A percentile compares a stretch with the other conserved stretches of the same genome.
Conservation (phyloP, 495 filamentous ascomycete genomes). For the Talaromyces stipitatus region DNA sequence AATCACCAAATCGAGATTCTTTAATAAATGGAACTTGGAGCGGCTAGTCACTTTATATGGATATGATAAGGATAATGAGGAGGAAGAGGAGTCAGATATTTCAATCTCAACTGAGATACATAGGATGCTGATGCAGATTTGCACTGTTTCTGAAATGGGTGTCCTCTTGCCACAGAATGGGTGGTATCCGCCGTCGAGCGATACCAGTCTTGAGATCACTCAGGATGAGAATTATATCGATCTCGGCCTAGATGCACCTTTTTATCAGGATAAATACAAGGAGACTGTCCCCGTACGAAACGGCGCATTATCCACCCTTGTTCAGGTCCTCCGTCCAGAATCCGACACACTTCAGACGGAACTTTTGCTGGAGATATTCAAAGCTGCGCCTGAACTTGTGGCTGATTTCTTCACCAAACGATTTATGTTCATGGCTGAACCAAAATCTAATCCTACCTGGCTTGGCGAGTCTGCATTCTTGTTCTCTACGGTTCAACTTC, state of each 20-base stretch:
- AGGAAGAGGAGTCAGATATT: constrained; percentile 27
- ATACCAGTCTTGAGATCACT: constrained; percentile 39
- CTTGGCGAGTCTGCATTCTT: constrained; percentile 85
- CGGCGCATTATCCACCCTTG: constrained; percentile 62
- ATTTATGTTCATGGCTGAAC: constrained; percentile 77
- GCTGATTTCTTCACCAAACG: constrained; percentile 77
- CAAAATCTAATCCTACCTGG: constrained; percentile 87
- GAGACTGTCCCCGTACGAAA: constrained; percentile 67
- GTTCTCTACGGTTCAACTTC: constrained; percentile 66
- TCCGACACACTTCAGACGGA: constrained; percentile 73
- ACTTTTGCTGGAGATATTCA: constrained; percentile 71
- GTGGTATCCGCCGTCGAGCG: constrained; percentile 63
- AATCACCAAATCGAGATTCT: constrained; percentile 61
- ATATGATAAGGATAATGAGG: constrained; percentile 41
- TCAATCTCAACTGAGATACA: constrained; percentile 56
- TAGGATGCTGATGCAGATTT: constrained; percentile 62
- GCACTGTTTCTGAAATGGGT: constrained; percentile 61
- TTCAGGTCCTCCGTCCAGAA: constrained; percentile 76
- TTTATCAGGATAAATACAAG: constrained; percentile 59
- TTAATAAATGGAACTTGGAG: constrained; percentile 62
- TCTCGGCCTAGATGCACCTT: constrained; percentile 57
- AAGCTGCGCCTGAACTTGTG: constrained; percentile 72
- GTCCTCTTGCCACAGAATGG: constrained; percentile 60
- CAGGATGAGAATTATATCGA: constrained; percentile 48
- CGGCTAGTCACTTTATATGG: constrained; percentile 65